Base-by-base conservation (phyloP, 78 protist genomes). In the Neovahlkampfia damariscottae region DNA sequence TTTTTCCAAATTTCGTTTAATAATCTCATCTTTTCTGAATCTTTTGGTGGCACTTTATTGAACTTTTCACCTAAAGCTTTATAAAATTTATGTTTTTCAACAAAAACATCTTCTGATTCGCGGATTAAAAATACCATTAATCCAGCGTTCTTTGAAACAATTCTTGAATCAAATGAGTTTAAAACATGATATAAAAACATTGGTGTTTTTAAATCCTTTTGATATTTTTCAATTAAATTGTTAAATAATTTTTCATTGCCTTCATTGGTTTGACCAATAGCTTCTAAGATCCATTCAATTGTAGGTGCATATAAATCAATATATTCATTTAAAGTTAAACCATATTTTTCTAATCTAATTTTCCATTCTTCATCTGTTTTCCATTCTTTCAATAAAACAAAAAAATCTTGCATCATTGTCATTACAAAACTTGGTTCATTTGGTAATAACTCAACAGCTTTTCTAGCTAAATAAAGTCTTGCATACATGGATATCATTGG, bases 401-500 rank as follows among this genome's bases (percentile, higher is more conserved):
- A 50, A 50, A 50, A n/a, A 19, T 19, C 19, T 50, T 50, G 34
- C 62, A 50, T 50, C 62, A 50, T 50, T 19, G 19, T 19, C 34
- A n/a, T 19, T n/a, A n/a, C 19, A n/a, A 50, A 50, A n/a, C 34
- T n/a, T 19, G 62, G 19, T 50, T 19, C 34, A 50, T 50, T 50
- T 71, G 72, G 72, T 19, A 72, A 5, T 10, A 69, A 10, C 3
- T 78, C 82, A 9, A 4, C 2, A 3, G 38, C 73, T 2, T 58
- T 74, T 10, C 9, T n/a, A 36, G 66, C 58, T 29, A 78, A 50
- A 58, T 92, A 92, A 2, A 82, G 78, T 31, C 95, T 77, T 8
- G 83, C 67, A 75, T 94, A 92, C 74, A 50, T 68, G 28, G 90
- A 83, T 19, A 90, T 89, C 36, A 94, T 81, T 31, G 95, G 95